phyloP scores from a whole-genome alignment of 306 rosid genomes.

The Quercus aquifolioides region DNA sequence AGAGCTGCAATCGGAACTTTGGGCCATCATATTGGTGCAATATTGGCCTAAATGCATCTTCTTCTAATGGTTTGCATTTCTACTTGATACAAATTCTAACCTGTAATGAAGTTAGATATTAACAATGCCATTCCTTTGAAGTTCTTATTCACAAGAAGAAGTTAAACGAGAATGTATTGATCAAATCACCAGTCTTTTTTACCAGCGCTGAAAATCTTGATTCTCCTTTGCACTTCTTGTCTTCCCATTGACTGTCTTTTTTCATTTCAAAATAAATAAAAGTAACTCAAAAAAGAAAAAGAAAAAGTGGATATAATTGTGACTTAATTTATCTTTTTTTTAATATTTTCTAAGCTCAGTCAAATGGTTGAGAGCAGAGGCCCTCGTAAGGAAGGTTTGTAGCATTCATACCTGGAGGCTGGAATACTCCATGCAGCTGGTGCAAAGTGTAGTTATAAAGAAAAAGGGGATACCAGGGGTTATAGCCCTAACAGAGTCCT shows the following conservation, averaged over 20 bases:
- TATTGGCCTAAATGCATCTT: conserved; percentile 26
- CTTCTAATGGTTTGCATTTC: conserved; percentile 18
- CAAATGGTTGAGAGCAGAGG: background rate
- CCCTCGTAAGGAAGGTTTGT: background rate
- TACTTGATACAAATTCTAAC: conserved; percentile 19
- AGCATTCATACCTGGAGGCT: conserved; percentile 15
- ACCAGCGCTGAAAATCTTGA: conserved; percentile 29
- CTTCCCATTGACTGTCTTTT: conserved; percentile 29
- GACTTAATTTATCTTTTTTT: background rate
- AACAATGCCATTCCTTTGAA: background rate
- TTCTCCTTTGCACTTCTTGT: conserved; percentile 25
- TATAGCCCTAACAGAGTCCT: conserved; percentile 31
- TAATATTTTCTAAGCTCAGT: background rate
- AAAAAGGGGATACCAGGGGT: conserved; percentile 28
- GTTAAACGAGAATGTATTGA: background rate
- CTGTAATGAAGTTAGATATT: background rate
- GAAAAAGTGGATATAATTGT: background rate
- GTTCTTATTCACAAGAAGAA: background rate
- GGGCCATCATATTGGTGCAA: conserved; percentile 28
- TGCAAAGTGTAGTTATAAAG: conserved; percentile 32
- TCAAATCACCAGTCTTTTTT: background rate
- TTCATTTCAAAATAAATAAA: background rate
- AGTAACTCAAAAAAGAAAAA: too few species aligned
- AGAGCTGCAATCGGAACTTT: conserved; percentile 25
- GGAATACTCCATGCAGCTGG: conserved; percentile 29